Evolutionary conservation across 1,284 basidiomycete species (phyloP).

Genomic region (Ceratobasidium papillatum): DNA sequence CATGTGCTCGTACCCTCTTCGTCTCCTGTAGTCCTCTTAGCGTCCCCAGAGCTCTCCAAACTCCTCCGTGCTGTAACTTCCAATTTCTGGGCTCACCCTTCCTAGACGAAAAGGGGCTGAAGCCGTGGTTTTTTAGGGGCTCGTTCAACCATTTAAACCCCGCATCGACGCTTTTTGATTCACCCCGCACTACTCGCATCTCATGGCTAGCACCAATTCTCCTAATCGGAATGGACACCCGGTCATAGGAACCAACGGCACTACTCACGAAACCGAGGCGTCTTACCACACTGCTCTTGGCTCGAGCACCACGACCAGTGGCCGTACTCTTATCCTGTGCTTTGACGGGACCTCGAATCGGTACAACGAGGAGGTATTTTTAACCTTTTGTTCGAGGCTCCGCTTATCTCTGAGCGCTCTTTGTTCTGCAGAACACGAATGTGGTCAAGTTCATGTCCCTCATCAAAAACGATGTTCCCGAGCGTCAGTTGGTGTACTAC

Average conservation of each 20-base stretch:
- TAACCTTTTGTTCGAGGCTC: background rate
- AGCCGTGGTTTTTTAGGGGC: slow-evolving; percentile 20
- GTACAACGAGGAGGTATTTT: slow-evolving; percentile 20
- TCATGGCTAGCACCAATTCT: background rate
- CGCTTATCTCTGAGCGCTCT: background rate
- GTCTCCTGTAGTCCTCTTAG: background rate
- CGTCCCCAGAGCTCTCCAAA: background rate
- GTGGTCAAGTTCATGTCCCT: slow-evolving; percentile 38
- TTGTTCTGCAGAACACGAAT: slow-evolving; percentile 14
- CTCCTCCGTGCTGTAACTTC: background rate
- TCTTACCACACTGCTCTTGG: background rate
- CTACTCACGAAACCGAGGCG: background rate
- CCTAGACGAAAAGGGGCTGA: background rate
- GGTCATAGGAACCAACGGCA: background rate
- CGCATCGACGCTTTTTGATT: background rate
- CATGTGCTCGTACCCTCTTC: background rate
- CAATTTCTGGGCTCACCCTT: background rate
- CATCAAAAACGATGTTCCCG: slow-evolving; percentile 17
- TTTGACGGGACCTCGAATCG: slow-evolving; percentile 37
- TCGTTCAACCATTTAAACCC: slow-evolving; percentile 2
- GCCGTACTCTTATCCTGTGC: slow-evolving; percentile 26
- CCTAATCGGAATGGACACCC: background rate
- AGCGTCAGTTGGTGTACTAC: slow-evolving; percentile 31
- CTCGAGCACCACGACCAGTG: background rate
- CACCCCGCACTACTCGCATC: background rate